A percentile compares a stretch with the other conserved stretches of the same genome.
These are phyloP conservation scores for Sporisorium exsertum DNA, from an alignment of 1,284 basidiomycete genomes.

Conservation along the genomic window DNA sequence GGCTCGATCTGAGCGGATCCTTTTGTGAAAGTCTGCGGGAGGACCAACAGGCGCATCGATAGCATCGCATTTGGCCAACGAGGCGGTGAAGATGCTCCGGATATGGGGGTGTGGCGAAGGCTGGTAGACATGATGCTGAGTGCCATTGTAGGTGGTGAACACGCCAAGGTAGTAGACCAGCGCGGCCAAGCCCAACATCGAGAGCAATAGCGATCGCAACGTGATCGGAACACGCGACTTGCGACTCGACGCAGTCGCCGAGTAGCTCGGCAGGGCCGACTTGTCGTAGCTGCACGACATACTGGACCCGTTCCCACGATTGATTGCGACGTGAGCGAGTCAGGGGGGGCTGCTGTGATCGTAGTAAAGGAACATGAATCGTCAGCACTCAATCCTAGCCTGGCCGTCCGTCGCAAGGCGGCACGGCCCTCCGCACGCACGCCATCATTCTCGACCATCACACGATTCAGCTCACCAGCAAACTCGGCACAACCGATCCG, in stretches of 20 bases:
- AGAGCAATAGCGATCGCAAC: slow-evolving; percentile 27
- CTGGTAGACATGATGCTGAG: slow-evolving; percentile 37
- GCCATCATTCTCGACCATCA: not conserved
- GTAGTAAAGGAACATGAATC: not conserved
- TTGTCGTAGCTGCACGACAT: slow-evolving; percentile 26
- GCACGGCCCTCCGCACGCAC: not conserved
- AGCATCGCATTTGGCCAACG: slow-evolving; percentile 45
- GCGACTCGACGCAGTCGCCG: slow-evolving; percentile 13
- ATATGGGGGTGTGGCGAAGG: slow-evolving; percentile 41
- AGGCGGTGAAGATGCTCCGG: slow-evolving; percentile 25
- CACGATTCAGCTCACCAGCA: not conserved
- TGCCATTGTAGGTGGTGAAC: slow-evolving; percentile 16
- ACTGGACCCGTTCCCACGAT: not conserved
- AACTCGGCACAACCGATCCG: not conserved
- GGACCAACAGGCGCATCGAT: slow-evolving; percentile 69
- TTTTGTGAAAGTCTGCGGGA: slow-evolving; percentile 73
- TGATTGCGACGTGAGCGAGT: not conserved
- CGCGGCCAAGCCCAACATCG: slow-evolving; percentile 22
- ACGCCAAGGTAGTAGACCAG: slow-evolving; percentile 35
- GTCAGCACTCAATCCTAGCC: not conserved
- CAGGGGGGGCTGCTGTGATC: not conserved
- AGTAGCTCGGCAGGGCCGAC: slow-evolving; percentile 31
- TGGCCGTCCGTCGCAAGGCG: not conserved
- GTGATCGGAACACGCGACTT: slow-evolving; percentile 14
- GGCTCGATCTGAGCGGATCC: slow-evolving; percentile 79